Base-by-base conservation (phyloP, 1,284 basidiomycete genomes). In the Laetiporus sulphureus region DNA sequence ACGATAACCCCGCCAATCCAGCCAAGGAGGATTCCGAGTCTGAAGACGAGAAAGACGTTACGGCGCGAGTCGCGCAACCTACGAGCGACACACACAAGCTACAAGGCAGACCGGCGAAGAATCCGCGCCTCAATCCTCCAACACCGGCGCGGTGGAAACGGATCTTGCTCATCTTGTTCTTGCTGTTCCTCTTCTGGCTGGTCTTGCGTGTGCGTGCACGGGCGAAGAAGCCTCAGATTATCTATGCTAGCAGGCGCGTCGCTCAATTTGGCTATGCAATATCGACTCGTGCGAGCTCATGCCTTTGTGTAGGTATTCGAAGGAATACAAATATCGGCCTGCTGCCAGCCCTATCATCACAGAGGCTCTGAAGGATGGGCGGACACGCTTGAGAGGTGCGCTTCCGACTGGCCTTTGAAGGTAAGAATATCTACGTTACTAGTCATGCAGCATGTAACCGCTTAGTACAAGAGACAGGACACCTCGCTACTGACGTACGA, bases 341-440 rank as follows among this genome's bases (percentile, higher is more conserved):
- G 80, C 80, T 15, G 80, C 79, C 10, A 78, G 74, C 46, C 80
- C 80, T n/a, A 63, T 83, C 35, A 66, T 83, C 45, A 81, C 78
- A 0, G 78, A 83, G 55, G 69, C 60, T 6, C 54, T 83, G 42
- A 73, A 71, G 48, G 78, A 80, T 52, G 79, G 79, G 0, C 67
- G 73, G 15, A 59, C 69, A 16, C 64, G 71, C 15, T 54, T 84
- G 37, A 64, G 77, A 23, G 80, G 81, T 7, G 78, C 75, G 3
- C 56, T 58, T 13, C 72, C 75, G 3, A 52, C 54, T 13, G 34
- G 33, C 31, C 50, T 36, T 25, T 52, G 44, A 52, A 50, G 44
- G 45, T 47, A 34, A 34, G 43, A n/a, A n/a, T n/a, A n/a, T 44
- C 23, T 41, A n/a, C 5, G 16, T 11, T 24, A 5, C 24, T 16